A percentile compares a stretch with the other conserved stretches of the same genome.
Conservation (phyloP, 768 basidiomycete species). For the Trametes villosa region DNA sequence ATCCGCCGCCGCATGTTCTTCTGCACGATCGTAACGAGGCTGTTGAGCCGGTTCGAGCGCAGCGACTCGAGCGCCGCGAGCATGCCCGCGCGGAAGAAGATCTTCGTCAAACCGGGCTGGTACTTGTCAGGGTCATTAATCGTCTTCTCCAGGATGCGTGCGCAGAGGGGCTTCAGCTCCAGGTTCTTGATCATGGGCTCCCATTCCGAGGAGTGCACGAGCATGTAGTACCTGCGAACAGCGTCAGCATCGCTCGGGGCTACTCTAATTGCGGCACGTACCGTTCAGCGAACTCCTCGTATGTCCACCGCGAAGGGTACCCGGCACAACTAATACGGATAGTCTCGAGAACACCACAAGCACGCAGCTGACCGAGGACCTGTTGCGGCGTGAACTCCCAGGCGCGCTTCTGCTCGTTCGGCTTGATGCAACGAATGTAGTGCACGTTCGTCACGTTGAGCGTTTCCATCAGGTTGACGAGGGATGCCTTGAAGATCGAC, state of each 20-base stretch:
- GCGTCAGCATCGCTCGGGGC: not conserved
- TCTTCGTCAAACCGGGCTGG: conserved; percentile 95
- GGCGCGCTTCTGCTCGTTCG: conserved; percentile 93
- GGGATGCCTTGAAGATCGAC: conserved; percentile 95
- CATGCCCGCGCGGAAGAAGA: conserved; percentile 99
- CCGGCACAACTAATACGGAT: conserved; percentile 99
- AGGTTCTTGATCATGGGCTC: conserved; percentile 80
- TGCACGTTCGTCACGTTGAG: conserved; percentile 97
- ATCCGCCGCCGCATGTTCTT: conserved; percentile 93
- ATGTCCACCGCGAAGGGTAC: conserved; percentile 97
- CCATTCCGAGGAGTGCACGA: conserved; percentile 87
- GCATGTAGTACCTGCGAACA: conserved; percentile 88
- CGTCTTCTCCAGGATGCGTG: conserved; percentile 80
- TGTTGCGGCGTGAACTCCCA: conserved; percentile 98
- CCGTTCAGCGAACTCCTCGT: conserved; percentile 98
- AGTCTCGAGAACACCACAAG: conserved; percentile 98
- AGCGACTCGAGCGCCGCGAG: conserved; percentile 92
- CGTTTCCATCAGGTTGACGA: conserved; percentile 95
- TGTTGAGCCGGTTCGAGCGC: conserved; percentile 84
- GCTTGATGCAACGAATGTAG: conserved; percentile 99
- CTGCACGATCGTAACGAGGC: conserved; percentile 93
- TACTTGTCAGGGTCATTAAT: conserved; percentile 96
- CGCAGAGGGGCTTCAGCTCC: conserved; percentile 81
- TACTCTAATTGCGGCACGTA: conserved; percentile 41
- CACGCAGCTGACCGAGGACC: conserved; percentile 91